Evolutionary conservation across 2,329 filamentous ascomycete species (phyloP), one percentile per base, ranked within the genome.

Genomic region (Scopulariopsis brevicaulis): DNA sequence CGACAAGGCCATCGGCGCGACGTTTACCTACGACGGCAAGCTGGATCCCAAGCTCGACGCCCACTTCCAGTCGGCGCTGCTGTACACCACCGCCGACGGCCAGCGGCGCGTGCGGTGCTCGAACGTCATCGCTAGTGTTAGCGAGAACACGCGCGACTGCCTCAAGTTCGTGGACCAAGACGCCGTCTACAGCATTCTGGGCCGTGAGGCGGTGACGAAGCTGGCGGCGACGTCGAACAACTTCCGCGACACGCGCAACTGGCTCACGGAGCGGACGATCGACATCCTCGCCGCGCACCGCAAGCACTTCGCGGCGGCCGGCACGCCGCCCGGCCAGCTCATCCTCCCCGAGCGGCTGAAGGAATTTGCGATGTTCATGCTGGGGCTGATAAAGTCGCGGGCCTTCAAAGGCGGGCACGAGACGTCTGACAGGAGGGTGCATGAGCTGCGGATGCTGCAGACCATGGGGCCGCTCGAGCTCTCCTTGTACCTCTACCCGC

Each of bases 141-240:
- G 87, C 62, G 90, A 96, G 63, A 86, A 84, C 58, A 85, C 90
- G 14, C 83, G 89, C 61, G 91, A 96, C 61, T 82, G 80, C 65
- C 90, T 97, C 83, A 94, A 92, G 67, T 94, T 91, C 68, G 86
- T 97, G 48, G 94, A 99, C 68, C 93, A 99, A 70, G 94, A 99
- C 70, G 92, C 94, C 7, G 90, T 99, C 25, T 82, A 93, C 59
- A 83, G 84, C 43, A 83, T 97, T 59, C 83, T 99, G 59, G 91
- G 93, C 53, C 97, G 97, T 75, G 93, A 99, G 71, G 90, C 92
- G 46, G 89, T 90, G 48, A 86, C 89, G n/a, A 91, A 90, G 70
- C 85, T 96, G 64, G 78, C 85, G 6, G 78, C 78, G 12, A 81
- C 70, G 73, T 95, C 77, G 73, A 85, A 70, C 77, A 78, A 83